phyloP scores from a whole-genome alignment of 352 stramenopile species.

The Pelagophyceae sp. region DNA sequence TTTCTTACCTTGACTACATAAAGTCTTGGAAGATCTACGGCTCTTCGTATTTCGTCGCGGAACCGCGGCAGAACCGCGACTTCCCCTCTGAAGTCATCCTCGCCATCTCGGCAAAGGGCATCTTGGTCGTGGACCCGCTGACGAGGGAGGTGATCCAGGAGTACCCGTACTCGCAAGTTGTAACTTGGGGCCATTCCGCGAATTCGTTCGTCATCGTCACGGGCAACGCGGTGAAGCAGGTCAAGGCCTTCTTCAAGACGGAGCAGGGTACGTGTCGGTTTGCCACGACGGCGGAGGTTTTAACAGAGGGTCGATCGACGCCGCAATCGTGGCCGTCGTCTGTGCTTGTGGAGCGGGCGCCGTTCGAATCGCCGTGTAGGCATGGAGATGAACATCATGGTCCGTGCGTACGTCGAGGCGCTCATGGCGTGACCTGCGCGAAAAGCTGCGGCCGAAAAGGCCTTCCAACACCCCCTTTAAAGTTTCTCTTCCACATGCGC shows the following conservation, averaged over 20 bases:
- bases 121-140: slow-evolving; percentile 50
- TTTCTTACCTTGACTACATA: slow-evolving; percentile 56
- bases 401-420: slow-evolving; percentile 36
- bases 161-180: slow-evolving; percentile 57
- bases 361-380: too few species aligned
- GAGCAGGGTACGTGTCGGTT: too few species aligned
- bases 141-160: slow-evolving; percentile 54
- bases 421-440: slow-evolving; percentile 19
- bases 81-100: slow-evolving; percentile 50
- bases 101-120: slow-evolving; percentile 54
- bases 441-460: too few species aligned
- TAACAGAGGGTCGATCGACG: too few species aligned
- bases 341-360: too few species aligned
- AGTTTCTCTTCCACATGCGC: too few species aligned
- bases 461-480: too few species aligned
- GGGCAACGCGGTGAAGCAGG: slow-evolving; percentile 31
- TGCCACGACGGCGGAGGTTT: too few species aligned
- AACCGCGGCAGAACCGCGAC: slow-evolving; percentile 44
- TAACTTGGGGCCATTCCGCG: slow-evolving; percentile 62
- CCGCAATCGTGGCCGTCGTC: too few species aligned
- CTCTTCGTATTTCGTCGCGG: slow-evolving; percentile 54
- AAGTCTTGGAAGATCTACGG: slow-evolving; percentile 56
- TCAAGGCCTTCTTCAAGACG: slow-evolving; percentile 43
- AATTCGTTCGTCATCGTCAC: slow-evolving; percentile 68
- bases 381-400: slow-evolving; percentile 38